Conservation (phyloP, 31 red algal genomes). For the Endocladia muricata region DNA sequence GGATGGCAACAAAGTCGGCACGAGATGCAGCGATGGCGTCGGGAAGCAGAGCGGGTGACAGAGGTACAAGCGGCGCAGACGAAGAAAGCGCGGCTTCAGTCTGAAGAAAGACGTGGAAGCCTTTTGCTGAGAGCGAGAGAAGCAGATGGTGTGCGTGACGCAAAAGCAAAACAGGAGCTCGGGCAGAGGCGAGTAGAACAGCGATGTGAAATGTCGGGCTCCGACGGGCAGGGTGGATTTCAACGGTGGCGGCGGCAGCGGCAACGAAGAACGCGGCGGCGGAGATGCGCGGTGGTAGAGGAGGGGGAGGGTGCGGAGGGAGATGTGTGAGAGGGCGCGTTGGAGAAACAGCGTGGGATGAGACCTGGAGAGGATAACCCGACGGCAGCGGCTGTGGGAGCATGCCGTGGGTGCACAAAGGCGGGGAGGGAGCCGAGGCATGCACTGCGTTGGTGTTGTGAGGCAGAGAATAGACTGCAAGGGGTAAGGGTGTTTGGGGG, state of each 20-base stretch:
- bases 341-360: no score
- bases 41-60: conserved; percentile 29
- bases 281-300: conserved; percentile 15
- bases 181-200: background rate
- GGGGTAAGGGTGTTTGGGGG: background rate
- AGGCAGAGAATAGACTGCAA: background rate
- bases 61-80: background rate
- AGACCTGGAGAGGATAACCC: no score
- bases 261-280: conserved; percentile 35
- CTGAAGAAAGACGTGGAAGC: conserved; percentile 24
- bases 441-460: background rate
- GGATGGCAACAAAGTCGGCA: conserved; percentile 41
- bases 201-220: background rate
- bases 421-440: no score
- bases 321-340: no score
- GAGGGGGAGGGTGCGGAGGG: background rate
- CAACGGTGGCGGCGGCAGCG: background rate
- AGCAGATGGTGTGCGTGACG: conserved; percentile 27
- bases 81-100: conserved; percentile 3
- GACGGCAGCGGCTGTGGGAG: no score
- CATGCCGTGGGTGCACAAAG: no score
- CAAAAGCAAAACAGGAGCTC: conserved; percentile 6
- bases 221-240: background rate
- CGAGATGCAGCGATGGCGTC: conserved; percentile 34
- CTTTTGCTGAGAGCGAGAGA: background rate